phyloP scores from a whole-genome alignment of 176 grass and related monocot species.

The Ampelocalamus luodianensis region DNA sequence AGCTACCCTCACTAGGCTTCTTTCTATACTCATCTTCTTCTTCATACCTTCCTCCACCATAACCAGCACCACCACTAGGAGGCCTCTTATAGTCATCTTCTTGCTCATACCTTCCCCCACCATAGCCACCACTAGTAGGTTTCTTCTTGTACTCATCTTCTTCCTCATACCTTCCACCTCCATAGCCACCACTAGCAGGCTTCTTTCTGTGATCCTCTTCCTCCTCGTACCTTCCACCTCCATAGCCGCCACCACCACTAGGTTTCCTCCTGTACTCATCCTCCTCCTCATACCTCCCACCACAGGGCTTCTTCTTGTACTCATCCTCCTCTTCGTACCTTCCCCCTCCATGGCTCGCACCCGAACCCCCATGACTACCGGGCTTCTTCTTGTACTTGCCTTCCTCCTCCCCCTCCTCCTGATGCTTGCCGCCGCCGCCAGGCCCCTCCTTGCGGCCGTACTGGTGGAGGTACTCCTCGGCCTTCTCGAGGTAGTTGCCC shows the following conservation, averaged over 20 bases:
- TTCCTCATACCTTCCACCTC: constrained; percentile 29
- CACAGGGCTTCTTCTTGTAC: constrained; percentile 40
- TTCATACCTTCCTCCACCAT: constrained; percentile 16
- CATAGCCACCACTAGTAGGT: constrained; percentile 38
- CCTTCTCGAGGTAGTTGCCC: constrained; percentile 73
- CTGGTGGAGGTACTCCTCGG: constrained; percentile 85
- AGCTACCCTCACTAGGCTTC: constrained; percentile 5
- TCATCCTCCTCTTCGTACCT: constrained; percentile 47
- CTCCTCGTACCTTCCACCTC: not conserved
- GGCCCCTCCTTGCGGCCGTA: constrained; percentile 46
- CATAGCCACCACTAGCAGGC: not conserved
- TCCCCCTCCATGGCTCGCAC: constrained; percentile 30
- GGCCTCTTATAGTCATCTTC: constrained; percentile 44
- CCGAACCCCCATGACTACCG: constrained; percentile 15
- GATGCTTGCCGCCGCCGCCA: constrained; percentile 29
- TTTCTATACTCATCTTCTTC: constrained; percentile 32
- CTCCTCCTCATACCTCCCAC: constrained; percentile 36
- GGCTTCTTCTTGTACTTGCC: constrained; percentile 42
- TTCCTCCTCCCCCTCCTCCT: constrained; percentile 16
- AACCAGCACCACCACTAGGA: not conserved
- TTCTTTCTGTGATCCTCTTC: not conserved
- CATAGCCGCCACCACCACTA: not conserved
- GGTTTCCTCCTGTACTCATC: constrained; percentile 57
- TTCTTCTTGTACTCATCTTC: constrained; percentile 46
- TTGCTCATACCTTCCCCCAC: constrained; percentile 43